A percentile compares a stretch with the other conserved stretches of the same genome.
These are phyloP conservation scores for Ophiostoma ips DNA, from an alignment of 2,329 filamentous ascomycete species.

Conservation along the genomic window DNA sequence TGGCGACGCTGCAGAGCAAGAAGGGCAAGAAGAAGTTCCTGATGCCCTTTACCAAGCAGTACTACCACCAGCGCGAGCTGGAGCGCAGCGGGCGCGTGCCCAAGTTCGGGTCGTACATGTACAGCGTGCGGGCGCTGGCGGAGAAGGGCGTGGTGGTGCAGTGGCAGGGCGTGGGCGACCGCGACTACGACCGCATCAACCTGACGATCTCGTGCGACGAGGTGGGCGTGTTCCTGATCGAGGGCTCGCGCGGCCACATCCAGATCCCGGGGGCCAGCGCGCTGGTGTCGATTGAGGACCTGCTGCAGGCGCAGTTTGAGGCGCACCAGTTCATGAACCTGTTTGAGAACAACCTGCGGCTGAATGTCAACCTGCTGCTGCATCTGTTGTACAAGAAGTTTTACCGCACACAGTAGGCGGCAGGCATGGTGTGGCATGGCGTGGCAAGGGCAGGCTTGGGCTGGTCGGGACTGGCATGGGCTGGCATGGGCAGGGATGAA, in stretches of 20 bases:
- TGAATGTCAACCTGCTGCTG: constrained; percentile 94
- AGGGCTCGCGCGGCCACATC: constrained; percentile 81
- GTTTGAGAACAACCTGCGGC: constrained; percentile 70
- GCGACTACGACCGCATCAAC: constrained; percentile 85
- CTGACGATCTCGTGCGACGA: constrained; percentile 89
- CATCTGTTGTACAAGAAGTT: constrained; percentile 99
- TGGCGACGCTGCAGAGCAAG: constrained; percentile 92
- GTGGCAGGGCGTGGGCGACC: constrained; percentile 73
- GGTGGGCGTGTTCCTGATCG: constrained; percentile 85
- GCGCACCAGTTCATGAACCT: constrained; percentile 92
- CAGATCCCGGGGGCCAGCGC: constrained; percentile 91
- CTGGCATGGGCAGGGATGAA: no score
- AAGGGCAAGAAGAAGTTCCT: constrained; percentile 92
- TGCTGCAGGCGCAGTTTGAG: constrained; percentile 94
- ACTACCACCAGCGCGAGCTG: constrained; percentile 94
- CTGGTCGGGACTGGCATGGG: no score
- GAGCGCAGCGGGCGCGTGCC: constrained; percentile 85
- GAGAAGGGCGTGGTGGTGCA: constrained; percentile 89
- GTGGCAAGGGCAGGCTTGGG: neutral
- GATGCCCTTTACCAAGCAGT: constrained; percentile 94
- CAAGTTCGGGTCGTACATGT: constrained; percentile 97
- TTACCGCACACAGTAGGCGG: constrained; percentile 52
- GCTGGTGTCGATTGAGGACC: constrained; percentile 76
- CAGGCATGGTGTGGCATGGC: neutral
- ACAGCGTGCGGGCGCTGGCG: constrained; percentile 73